These are phyloP conservation scores for Populus hybrid DNA, from an alignment of 441 rosid genomes.

Conservation along the genomic window DNA sequence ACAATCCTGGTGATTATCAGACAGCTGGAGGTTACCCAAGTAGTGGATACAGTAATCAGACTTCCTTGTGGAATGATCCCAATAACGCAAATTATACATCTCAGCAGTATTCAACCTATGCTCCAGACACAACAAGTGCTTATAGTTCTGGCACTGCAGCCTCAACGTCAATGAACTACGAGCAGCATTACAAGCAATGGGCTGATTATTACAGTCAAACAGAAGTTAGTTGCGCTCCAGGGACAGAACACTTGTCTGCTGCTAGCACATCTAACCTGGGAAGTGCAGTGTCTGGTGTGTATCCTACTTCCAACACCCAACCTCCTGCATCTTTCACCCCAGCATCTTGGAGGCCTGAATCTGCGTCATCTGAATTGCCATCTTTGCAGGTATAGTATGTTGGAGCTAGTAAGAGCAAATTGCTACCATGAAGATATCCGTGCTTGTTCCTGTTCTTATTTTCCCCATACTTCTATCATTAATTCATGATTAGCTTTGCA, in stretches of 20 bases:
- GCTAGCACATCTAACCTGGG: conserved; percentile 50
- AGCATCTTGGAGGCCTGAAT: conserved; percentile 66
- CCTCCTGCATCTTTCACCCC: conserved; percentile 44
- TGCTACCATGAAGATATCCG: conserved; percentile 2
- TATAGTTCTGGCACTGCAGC: conserved; percentile 53
- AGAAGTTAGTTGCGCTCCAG: conserved; percentile 97
- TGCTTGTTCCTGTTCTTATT: neutral
- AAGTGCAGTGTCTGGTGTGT: conserved; percentile 51
- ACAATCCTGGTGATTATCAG: conserved; percentile 99
- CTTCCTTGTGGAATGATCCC: conserved; percentile 61
- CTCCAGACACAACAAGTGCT: conserved; percentile 49
- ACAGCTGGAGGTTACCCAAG: conserved; percentile 91
- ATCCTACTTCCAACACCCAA: conserved; percentile 58
- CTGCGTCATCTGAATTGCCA: conserved; percentile 49
- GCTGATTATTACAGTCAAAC: conserved; percentile 79
- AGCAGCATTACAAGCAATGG: conserved; percentile 86
- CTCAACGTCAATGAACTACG: conserved; percentile 58
- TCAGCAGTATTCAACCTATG: conserved; percentile 64
- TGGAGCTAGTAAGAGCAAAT: conserved; percentile 7
- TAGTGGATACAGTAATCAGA: conserved; percentile 65
- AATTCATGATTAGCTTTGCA: neutral
- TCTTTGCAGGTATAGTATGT: conserved; percentile 65
- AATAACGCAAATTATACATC: conserved; percentile 61
- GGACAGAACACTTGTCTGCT: conserved; percentile 74
- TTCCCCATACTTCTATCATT: neutral